Base-by-base conservation (phyloP, 306 rosid genomes). In the Senna tora region DNA sequence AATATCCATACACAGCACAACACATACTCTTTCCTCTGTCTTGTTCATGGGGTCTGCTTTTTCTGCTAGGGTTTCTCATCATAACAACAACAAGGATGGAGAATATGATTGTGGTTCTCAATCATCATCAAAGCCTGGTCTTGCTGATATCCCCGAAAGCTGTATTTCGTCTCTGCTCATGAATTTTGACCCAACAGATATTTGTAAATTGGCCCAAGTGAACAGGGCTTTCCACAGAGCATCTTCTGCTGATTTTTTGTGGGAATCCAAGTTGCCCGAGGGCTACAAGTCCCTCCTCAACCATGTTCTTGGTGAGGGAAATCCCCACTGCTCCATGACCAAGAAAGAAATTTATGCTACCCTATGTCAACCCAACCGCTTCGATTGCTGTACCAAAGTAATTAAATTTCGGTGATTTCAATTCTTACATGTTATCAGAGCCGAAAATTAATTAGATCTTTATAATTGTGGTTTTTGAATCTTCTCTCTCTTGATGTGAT, bases 241-340 rank as follows among this genome's bases (percentile, higher is more conserved):
- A 75, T 89, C 98, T 30, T 84, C 73, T 5, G 85, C 90, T 30
- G 94, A 93, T 67, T 91, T 82, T 76, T 50, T 89, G 0, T 93
- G 96, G 98, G 90, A 89, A 30, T 84, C 96, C 36, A 91, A 86
- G 80, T 79, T 93, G 38, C 96, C 98, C 2, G 63, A 71, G 7
- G 73, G 56, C 64, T 89, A 84, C 39, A 80, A 72, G 62, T 84
- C 75, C 58, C 88, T 93, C 25, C 19, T 79, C 30, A 64, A 62
- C 0, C 83, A 80, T 62, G 39, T 84, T 34, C 65, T 82, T 63
- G 75, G 65, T 15, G 72, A 43, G 14, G 66, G 65, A 45, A 22
- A 69, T 41, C 64, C 30, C 9, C 12, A 42, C 8, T n/a, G n/a
- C n/a, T 61, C 72, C 9, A 21, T 82, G 50, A 62, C 84, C 9